Percentiles rank a stretch among this genome's conserved stretches.
Evolutionary conservation across 1,284 basidiomycete species (phyloP).

Genomic region (Apiotrichum laibachii): DNA sequence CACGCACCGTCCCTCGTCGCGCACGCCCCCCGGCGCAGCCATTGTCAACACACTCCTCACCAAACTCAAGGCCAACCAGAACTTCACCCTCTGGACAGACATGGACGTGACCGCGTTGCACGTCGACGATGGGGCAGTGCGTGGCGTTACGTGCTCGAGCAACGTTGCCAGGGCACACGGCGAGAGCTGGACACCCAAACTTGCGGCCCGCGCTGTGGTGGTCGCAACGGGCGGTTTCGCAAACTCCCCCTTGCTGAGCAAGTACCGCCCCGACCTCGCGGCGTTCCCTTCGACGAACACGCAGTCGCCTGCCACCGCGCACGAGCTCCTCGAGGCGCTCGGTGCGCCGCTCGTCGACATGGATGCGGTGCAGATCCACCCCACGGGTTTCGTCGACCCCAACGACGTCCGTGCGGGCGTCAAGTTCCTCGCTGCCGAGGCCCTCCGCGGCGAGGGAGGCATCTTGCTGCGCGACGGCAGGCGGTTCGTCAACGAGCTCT

Average conservation of each 20-base stretch:
- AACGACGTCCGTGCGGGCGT: not conserved
- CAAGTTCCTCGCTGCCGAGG: constrained; percentile 18
- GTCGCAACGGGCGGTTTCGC: constrained; percentile 19
- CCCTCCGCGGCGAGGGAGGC: constrained; percentile 15
- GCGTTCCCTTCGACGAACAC: constrained; percentile 19
- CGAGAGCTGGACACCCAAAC: too few species aligned
- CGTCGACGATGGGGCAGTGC: not conserved
- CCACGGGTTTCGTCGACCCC: constrained; percentile 16
- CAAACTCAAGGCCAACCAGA: constrained; percentile 7
- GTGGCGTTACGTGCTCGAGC: constrained; percentile 5
- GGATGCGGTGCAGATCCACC: constrained; percentile 21
- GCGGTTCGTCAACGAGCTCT: constrained; percentile 12
- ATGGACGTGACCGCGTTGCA: constrained; percentile 9
- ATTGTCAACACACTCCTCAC: constrained; percentile 13
- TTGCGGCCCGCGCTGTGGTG: constrained; percentile 3
- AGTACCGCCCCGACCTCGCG: constrained; percentile 16
- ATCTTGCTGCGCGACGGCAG: constrained; percentile 9
- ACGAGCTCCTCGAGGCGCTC: constrained; percentile 7
- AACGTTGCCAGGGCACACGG: not conserved
- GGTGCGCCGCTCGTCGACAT: constrained; percentile 16
- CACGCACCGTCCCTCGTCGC: constrained; percentile 14
- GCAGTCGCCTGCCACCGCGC: constrained; percentile 1
- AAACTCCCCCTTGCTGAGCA: constrained; percentile 11
- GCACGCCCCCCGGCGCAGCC: constrained; percentile 14
- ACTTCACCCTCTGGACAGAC: constrained; percentile 8